Evolutionary conservation across 2,329 filamentous ascomycete species (phyloP), one percentile per base, ranked within the genome.

Genomic region (Trichophaea hybrida): DNA sequence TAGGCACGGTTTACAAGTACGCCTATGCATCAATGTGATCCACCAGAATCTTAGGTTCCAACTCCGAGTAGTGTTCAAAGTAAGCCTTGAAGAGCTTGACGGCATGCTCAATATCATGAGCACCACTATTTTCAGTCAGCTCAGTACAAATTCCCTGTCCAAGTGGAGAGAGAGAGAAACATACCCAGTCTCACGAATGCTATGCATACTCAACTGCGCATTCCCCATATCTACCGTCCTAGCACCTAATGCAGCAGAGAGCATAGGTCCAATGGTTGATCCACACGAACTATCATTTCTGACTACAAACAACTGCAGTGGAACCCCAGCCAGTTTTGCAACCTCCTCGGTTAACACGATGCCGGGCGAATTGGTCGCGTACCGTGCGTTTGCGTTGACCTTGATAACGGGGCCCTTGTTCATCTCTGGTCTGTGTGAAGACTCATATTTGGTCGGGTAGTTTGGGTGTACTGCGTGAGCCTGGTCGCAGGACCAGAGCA

Each of bases 401-500:
- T 98, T 98, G 77, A 98, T 89, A 50, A 97, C 91, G 3, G 88
- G 88, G 55, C 93, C 93, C 72, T 88, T 87, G 78, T 98, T 98
- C 80, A 98, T 94, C 73, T 90, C 84, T 4, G 93, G 93, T 66
- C 87, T 82, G 74, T 98, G 93, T 68, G 88, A 86, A 38, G 82
- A 74, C 75, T 98, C 93, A 74, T 97, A 66, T 74, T 97, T 97
- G 67, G 75, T 82, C 4, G 83, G 79, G 72, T 96, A 98, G 76
- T 98, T 98, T 59, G 93, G 93, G 73, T 98, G 88, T 12, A 98
- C 84, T 4, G 86, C 86, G 75, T 98, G 93, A 1, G 93, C 90
- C 93, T 98, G 97, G 72, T 98, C 93, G 56, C 93, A 93, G 5
- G 88, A 95, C 64, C 98, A 79, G 61, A 98, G 82, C 78, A 98